Base-by-base conservation (phyloP, 2,329 filamentous ascomycete genomes). In the Pleomassaria siparia region DNA sequence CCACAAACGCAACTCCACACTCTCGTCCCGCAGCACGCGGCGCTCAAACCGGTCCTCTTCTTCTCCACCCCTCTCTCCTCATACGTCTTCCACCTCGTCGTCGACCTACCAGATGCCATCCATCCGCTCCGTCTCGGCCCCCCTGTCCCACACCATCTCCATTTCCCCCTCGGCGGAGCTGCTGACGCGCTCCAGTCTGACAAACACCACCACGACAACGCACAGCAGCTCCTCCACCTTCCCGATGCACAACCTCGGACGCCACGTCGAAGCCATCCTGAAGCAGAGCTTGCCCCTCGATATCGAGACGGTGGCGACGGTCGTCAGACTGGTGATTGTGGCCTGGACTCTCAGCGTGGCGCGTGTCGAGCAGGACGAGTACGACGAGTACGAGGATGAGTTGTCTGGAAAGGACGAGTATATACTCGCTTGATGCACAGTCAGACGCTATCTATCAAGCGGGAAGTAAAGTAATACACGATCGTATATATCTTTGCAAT, bases 311-410 rank as follows among this genome's bases (percentile, higher is more conserved):
- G 44, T 69, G 9, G 62, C 61, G 0, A 44, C 40, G 28, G 59
- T 69, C 0, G 62, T 63, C 11, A 36, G 63, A 7, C 43, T 68
- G 45, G 56, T 69, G 16, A 13, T 69, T 36, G 65, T 64, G 6
- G 67, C 64, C 1, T 70, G 67, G 67, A 64, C 63, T 24, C 22
- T 59, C 28, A 63, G 62, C 30, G 66, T 68, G 20, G 53, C 50
- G 20, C 22, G 1, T 1, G 62, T 66, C 1, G 63, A 37, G 21
- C 5, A 7, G 7, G 32, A 36, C 8, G 3, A 5, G 32, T 3
- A 9, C 8, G 18, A 5, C 8, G 32, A 7, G 8, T 6, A 3
- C 3, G 32, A 36, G 8, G 32, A 21, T 6, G 13, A 20, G 16
- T 36, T 20, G 6, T 36, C 4, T 36, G 54, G 30, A 51, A 48